Percentiles rank a stretch among this genome's conserved stretches.
These are phyloP conservation scores for Phymatotrichopsis omnivora DNA, from an alignment of 2,329 filamentous ascomycete species.

Conservation along the genomic window DNA sequence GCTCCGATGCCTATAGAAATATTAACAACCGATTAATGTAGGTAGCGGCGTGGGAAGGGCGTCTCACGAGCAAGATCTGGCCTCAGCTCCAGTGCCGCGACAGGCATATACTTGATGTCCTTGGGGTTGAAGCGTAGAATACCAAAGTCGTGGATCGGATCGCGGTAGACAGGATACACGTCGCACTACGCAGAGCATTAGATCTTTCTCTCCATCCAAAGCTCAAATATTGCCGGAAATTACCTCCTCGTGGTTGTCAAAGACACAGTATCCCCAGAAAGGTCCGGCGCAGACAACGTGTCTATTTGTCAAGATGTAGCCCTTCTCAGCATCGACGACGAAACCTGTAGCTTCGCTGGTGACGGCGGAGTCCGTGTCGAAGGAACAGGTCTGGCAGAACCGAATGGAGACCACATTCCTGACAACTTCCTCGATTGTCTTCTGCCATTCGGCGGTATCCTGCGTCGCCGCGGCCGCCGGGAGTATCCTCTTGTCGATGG, in stretches of 20 bases:
- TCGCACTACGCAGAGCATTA: slow-evolving; percentile 72
- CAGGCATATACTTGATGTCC: slow-evolving; percentile 92
- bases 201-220: slow-evolving; percentile 22
- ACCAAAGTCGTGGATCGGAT: slow-evolving; percentile 96
- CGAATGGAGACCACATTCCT: slow-evolving; percentile 96
- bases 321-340: slow-evolving; percentile 87
- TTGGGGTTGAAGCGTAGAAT: slow-evolving; percentile 93
- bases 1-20: slow-evolving; percentile 55
- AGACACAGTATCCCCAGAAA: slow-evolving; percentile 97
- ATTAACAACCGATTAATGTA: slow-evolving; percentile 15
- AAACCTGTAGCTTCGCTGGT: slow-evolving; percentile 96
- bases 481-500: slow-evolving; percentile 26
- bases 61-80: slow-evolving; percentile 60
- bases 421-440: slow-evolving; percentile 87
- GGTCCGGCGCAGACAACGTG: slow-evolving; percentile 93
- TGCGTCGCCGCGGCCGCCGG: slow-evolving; percentile 39
- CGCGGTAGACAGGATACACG: slow-evolving; percentile 90
- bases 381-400: slow-evolving; percentile 95
- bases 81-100: slow-evolving; percentile 66
- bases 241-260: slow-evolving; percentile 89
- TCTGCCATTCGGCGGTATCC: slow-evolving; percentile 84
- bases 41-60: neutral
- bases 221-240: slow-evolving; percentile 25
- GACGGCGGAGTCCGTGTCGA: slow-evolving; percentile 91
- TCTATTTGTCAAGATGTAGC: slow-evolving; percentile 78